Conservation (phyloP, 1,139 yeast species). For the Yamadazyma trypodendri region DNA sequence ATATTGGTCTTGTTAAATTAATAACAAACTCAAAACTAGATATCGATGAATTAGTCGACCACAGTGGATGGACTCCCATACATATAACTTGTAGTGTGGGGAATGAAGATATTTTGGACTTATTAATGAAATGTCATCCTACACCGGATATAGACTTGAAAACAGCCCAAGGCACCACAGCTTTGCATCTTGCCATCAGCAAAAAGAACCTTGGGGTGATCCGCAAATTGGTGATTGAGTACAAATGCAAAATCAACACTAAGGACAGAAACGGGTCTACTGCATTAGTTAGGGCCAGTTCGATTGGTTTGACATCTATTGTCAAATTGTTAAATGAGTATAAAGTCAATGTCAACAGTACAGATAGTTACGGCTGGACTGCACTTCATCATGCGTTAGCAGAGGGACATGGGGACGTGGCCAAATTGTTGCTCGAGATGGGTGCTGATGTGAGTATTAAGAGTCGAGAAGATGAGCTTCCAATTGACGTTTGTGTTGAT, state of each 20-base stretch:
- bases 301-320: slow-evolving; percentile 64
- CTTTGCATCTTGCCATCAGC: slow-evolving; percentile 73
- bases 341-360: slow-evolving; percentile 63
- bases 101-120: slow-evolving; percentile 49
- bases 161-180: slow-evolving; percentile 71
- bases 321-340: slow-evolving; percentile 50
- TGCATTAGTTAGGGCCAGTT: slow-evolving; percentile 82
- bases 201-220: slow-evolving; percentile 61
- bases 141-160: slow-evolving; percentile 42
- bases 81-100: slow-evolving; percentile 84
- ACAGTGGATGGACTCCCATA: slow-evolving; percentile 83
- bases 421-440: slow-evolving; percentile 53
- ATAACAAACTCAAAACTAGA: slow-evolving; percentile 41
- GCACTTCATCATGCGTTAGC: slow-evolving; percentile 88
- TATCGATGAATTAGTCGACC: slow-evolving; percentile 67
- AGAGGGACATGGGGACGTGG: slow-evolving; percentile 86
- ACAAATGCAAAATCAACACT: slow-evolving; percentile 58
- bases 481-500: slow-evolving; percentile 27
- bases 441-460: slow-evolving; percentile 64
- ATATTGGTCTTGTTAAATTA: slow-evolving; percentile 46
- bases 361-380: slow-evolving; percentile 78
- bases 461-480: slow-evolving; percentile 54
- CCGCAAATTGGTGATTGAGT: slow-evolving; percentile 45
- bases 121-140: slow-evolving; percentile 28
- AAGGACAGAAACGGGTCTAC: slow-evolving; percentile 68